phyloP scores from a whole-genome alignment of 139 green algal species.

The Chlorella ohadii region DNA sequence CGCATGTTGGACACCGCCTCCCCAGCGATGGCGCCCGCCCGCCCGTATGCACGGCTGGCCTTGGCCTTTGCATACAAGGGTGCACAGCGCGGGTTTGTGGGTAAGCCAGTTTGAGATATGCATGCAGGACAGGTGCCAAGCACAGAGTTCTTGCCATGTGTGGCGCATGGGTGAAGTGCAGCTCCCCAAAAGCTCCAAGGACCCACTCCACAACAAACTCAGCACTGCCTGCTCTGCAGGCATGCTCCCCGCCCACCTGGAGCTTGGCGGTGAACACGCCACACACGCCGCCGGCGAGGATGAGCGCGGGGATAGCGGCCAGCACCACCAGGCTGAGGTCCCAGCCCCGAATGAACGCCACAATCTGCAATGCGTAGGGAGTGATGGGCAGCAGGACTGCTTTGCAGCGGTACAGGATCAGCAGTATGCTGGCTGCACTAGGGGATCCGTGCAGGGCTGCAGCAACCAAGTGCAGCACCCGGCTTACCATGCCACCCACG shows the following conservation, averaged over 20 bases:
- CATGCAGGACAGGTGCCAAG: no score
- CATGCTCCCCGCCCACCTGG: not conserved
- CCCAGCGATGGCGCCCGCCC: constrained; percentile 67
- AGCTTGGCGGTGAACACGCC: constrained; percentile 41
- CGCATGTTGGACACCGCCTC: constrained; percentile 72
- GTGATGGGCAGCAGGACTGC: no score
- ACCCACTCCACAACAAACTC: no score
- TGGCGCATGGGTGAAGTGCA: no score
- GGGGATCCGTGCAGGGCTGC: no score
- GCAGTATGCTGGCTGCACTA: no score
- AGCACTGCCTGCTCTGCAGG: no score
- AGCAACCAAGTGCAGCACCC: not conserved
- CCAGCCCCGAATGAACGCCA: constrained; percentile 70
- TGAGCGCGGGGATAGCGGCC: constrained; percentile 69
- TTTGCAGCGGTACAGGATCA: no score
- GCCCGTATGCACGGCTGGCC: constrained; percentile 35
- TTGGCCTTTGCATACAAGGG: not conserved
- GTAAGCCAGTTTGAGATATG: no score
- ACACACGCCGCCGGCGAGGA: constrained; percentile 56
- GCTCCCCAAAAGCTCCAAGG: no score
- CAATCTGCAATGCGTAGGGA: constrained; percentile 17
- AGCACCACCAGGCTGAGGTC: constrained; percentile 85
- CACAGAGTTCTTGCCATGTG: no score
- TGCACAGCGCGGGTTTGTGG: not conserved
- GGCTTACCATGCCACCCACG: constrained; percentile 13